These are phyloP conservation scores for Chlamydomonas eustigma DNA, from an alignment of 139 green algal genomes.

Conservation along the genomic window DNA sequence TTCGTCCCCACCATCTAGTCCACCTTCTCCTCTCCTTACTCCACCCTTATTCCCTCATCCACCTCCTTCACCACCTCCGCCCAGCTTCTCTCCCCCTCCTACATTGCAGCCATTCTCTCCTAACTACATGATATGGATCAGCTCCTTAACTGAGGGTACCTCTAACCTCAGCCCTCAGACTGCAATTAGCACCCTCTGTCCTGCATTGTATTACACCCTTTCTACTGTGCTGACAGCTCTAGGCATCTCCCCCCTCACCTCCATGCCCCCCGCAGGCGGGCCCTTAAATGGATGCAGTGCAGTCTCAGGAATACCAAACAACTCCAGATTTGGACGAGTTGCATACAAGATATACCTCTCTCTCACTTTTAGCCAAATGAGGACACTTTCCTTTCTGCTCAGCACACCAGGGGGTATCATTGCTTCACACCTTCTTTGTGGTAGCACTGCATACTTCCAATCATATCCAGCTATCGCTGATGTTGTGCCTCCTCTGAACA, in stretches of 20 bases:
- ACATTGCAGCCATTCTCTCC: background rate
- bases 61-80: background rate
- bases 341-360: background rate
- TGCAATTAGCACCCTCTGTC: background rate
- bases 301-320: background rate
- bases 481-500: background rate
- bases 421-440: background rate
- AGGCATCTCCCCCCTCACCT: background rate
- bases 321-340: background rate
- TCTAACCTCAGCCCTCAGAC: background rate
- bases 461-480: background rate
- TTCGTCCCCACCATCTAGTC: background rate
- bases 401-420: background rate
- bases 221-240: background rate
- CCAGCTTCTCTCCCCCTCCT: background rate
- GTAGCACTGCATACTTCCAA: background rate
- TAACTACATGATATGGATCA: background rate
- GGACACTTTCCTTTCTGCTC: background rate
- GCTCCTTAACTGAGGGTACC: background rate
- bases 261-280: background rate
- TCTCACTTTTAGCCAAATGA: background rate
- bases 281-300: background rate
- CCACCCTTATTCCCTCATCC: background rate
- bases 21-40: background rate
- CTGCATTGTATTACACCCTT: background rate